Conservation (phyloP, 1,284 basidiomycete species). For the Hortiboletus rubellus region DNA sequence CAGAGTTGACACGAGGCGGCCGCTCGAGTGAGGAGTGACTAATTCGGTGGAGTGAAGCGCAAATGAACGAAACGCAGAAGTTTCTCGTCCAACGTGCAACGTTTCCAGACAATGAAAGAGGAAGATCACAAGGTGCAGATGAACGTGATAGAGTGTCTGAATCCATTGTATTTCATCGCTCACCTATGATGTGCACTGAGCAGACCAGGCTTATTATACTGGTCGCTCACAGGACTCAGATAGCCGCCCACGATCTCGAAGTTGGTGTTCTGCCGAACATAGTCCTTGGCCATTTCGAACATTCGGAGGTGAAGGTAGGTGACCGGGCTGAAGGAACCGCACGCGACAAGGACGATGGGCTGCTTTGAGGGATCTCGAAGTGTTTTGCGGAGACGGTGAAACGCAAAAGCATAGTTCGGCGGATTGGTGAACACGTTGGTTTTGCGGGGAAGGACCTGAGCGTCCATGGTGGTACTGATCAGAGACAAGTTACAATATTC, state of each 20-base stretch:
- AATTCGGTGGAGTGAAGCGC: conserved; percentile 8
- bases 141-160: neutral
- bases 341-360: conserved; percentile 76
- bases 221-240: conserved; percentile 91
- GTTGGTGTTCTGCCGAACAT: conserved; percentile 87
- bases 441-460: conserved; percentile 20
- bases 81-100: too few relatives aligned
- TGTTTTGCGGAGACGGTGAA: conserved; percentile 56
- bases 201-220: conserved; percentile 90
- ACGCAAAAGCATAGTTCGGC: conserved; percentile 64
- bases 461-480: conserved; percentile 30
- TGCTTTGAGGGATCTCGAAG: conserved; percentile 66
- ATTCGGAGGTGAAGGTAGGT: conserved; percentile 88
- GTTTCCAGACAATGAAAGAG: too few relatives aligned
- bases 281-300: conserved; percentile 99
- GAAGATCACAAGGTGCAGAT: too few relatives aligned
- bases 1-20: conserved; percentile 22
- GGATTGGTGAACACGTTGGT: conserved; percentile 48
- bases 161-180: conserved; percentile 32
- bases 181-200: conserved; percentile 80
- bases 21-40: conserved; percentile 13
- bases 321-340: conserved; percentile 80
- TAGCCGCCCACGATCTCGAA: conserved; percentile 95
- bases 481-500: conserved; percentile 13
- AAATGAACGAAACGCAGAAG: neutral